Conservation (phyloP, 2,329 filamentous ascomycete genomes). For the Aspergillus hortae region DNA sequence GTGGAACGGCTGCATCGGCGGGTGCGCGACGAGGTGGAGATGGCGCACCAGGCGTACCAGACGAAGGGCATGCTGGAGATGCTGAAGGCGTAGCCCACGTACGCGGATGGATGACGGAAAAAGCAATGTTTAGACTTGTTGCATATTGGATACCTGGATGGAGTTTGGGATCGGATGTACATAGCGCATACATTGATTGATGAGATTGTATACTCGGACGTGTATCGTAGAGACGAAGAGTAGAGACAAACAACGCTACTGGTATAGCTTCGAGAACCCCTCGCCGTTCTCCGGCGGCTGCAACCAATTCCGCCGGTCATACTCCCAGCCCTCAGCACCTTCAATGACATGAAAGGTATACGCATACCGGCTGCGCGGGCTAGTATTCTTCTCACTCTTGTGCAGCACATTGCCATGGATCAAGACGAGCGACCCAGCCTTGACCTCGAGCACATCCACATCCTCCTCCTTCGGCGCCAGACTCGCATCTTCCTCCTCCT, state of each 20-base stretch:
- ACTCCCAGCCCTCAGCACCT: conserved; percentile 61
- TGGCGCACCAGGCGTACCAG: conserved; percentile 75
- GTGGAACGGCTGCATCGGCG: conserved; percentile 66
- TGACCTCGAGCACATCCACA: conserved; percentile 81
- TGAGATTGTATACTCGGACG: too few relatives aligned
- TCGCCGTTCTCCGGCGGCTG: conserved; percentile 77
- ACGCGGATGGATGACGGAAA: neutral
- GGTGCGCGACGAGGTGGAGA: conserved; percentile 75
- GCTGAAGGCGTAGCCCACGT: conserved; percentile 39
- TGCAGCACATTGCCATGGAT: conserved; percentile 96
- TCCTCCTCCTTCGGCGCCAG: conserved; percentile 33
- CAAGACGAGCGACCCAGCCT: conserved; percentile 82
- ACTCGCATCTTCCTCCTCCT: conserved; percentile 38
- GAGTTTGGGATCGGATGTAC: conserved; percentile 14
- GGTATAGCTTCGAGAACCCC: conserved; percentile 67
- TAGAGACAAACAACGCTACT: neutral
- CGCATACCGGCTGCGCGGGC: conserved; percentile 81
- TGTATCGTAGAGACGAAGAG: too few relatives aligned
- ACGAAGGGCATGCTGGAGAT: conserved; percentile 87
- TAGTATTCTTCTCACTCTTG: conserved; percentile 91
- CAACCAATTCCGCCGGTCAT: conserved; percentile 89
- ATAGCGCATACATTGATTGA: conserved; percentile 1
- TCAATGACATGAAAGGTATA: conserved; percentile 99
- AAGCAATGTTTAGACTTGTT: conserved; percentile 7
- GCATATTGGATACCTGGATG: conserved; percentile 17